Base-by-base conservation (phyloP, 2,329 filamentous ascomycete genomes). In the Escovopsis sp. region DNA sequence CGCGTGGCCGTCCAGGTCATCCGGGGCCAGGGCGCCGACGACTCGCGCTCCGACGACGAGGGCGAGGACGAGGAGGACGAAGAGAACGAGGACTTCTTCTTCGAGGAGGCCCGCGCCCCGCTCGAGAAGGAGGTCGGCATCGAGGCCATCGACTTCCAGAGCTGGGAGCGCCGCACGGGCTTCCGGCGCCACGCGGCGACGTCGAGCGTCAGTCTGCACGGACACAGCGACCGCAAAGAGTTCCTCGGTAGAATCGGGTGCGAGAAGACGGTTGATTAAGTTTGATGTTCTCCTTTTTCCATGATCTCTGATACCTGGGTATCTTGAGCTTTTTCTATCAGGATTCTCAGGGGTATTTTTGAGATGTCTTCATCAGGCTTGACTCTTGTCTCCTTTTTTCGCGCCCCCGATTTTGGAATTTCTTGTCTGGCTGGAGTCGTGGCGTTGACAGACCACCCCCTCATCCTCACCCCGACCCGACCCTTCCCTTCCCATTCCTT, bases 41-140 rank as follows among this genome's bases (percentile, higher is more conserved):
- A 98, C 51, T 71, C 75, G 14, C 76, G 90, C 37, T 93, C 84
- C 43, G 88, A 94, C 46, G 84, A 85, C 43, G 86, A 93, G 57
- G 79, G 63, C 5, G 82, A 77, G 16, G 76, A 79, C 40, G 76
- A 79, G 43, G 70, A 74, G 29, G 68, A 71, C 16, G 67, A 70
- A n/a, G 62, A 68, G 33, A 62, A 65, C 12, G 65, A 70, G 41
- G 21, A 11, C 21, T 66, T 59, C 33, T 55, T 67, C 34, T 70
- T 70, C 39, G 66, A 72, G 46, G 65, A 70, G 48, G 65, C 63
- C 21, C 8, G 8, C 21, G 57, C 63, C 42, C 61, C 73, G 2
- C 63, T 80, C 9, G 80, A 86, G 54, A 70, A 85, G 53, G 81
- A 86, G 51, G 78, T 86, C 1, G 79, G 77, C 17, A 79, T 81